A percentile compares a stretch with the other conserved stretches of the same genome.
These are phyloP conservation scores for Talaromyces rugulosus DNA, from an alignment of 2,329 filamentous ascomycete species.

Conservation along the genomic window DNA sequence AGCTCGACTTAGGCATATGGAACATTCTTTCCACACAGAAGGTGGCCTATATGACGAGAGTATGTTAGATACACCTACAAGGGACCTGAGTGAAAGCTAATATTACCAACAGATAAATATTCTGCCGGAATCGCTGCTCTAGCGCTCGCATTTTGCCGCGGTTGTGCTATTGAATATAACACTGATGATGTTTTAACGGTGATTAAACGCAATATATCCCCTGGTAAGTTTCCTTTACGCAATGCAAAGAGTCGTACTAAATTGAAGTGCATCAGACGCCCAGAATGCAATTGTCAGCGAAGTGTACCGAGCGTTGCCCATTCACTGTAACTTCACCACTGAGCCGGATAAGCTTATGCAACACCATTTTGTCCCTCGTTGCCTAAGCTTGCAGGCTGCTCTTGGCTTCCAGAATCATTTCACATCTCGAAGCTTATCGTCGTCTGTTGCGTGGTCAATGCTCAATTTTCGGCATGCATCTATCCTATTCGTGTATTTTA, in stretches of 20 bases:
- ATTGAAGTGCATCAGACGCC: constrained; percentile 45
- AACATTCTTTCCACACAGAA: constrained; percentile 36
- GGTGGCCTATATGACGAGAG: constrained; percentile 34
- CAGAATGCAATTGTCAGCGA: constrained; percentile 61
- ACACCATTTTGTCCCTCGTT: constrained; percentile 69
- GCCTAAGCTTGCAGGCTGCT: constrained; percentile 73
- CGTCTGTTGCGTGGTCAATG: constrained; percentile 70
- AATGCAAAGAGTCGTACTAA: constrained; percentile 14
- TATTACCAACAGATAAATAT: constrained; percentile 28
- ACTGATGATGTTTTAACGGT: constrained; percentile 68
- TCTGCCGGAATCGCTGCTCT: constrained; percentile 59
- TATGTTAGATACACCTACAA: constrained; percentile 18
- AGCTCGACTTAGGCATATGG: constrained; percentile 34
- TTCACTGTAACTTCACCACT: constrained; percentile 76
- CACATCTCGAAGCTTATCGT: constrained; percentile 59
- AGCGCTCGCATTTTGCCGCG: constrained; percentile 49
- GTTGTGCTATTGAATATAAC: constrained; percentile 46
- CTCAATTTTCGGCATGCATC: constrained; percentile 68
- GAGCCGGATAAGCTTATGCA: constrained; percentile 72
- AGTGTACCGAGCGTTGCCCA: constrained; percentile 64
- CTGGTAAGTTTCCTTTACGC: constrained; percentile 28
- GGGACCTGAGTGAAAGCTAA: background rate
- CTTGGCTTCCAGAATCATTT: constrained; percentile 67
- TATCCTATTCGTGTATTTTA: constrained; percentile 62
- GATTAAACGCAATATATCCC: constrained; percentile 51